Percentiles rank a stretch among this genome's conserved stretches.
Evolutionary conservation across 805 yeast species (phyloP).

Genomic region (Candida sphagnicola): DNA sequence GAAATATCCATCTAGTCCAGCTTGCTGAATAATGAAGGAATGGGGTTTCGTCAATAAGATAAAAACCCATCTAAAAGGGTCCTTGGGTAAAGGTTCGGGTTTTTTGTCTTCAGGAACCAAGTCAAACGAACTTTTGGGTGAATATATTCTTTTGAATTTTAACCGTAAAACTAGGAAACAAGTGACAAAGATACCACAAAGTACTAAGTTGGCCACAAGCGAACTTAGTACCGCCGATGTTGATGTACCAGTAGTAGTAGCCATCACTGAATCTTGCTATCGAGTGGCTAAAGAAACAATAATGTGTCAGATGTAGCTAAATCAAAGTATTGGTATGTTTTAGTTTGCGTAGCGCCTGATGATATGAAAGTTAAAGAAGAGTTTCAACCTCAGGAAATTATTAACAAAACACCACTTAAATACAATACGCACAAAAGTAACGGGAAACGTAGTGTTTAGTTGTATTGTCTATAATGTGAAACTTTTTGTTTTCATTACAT

Average conservation of each 20-base stretch:
- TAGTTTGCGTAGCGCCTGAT: too few species aligned
- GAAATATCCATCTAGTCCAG: conserved; percentile 93
- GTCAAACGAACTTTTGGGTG: conserved; percentile 71
- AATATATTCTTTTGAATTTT: conserved; percentile 68
- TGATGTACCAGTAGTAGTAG: conserved; percentile 32
- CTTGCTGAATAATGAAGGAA: conserved; percentile 73
- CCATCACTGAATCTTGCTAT: conserved; percentile 1
- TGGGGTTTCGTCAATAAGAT: conserved; percentile 66
- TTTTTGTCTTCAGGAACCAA: conserved; percentile 55
- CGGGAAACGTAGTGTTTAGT: too few species aligned
- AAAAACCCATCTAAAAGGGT: conserved; percentile 65
- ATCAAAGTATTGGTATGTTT: too few species aligned
- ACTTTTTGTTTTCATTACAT: too few species aligned
- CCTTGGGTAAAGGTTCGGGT: conserved; percentile 72
- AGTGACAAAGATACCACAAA: conserved; percentile 59
- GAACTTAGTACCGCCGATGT: conserved; percentile 75
- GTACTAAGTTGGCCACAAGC: conserved; percentile 59
- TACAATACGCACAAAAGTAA: too few species aligned
- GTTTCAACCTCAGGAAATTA: too few species aligned
- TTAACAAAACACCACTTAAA: too few species aligned
- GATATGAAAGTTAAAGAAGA: too few species aligned
- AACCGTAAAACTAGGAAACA: conserved; percentile 64
- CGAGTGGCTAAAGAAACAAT: too few species aligned
- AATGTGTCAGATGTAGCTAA: too few species aligned
- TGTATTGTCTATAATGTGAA: too few species aligned